Conservation (phyloP, 495 filamentous ascomycete genomes). For the Penicillium cosmopolitanum region DNA sequence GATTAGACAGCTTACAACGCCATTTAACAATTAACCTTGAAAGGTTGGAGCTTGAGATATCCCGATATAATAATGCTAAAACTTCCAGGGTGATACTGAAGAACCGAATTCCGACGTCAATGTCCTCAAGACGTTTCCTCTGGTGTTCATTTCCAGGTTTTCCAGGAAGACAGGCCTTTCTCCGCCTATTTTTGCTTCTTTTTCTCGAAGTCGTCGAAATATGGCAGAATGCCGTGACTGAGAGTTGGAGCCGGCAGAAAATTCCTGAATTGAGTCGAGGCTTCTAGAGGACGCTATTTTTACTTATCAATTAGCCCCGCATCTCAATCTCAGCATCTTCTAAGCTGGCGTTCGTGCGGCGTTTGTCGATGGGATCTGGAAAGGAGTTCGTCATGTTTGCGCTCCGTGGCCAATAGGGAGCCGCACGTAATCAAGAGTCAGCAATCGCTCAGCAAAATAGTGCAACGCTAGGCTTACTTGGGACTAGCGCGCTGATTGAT, state of each 20-base stretch:
- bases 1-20: too few species aligned
- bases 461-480: neutral
- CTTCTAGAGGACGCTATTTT: neutral
- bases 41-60: too few species aligned
- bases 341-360: neutral
- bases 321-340: conserved; percentile 4
- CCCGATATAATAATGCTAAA: too few species aligned
- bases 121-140: too few species aligned
- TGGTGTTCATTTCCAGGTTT: too few species aligned
- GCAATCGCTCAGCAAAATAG: conserved; percentile 14
- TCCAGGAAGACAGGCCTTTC: too few species aligned
- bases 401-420: neutral
- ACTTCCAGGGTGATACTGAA: too few species aligned
- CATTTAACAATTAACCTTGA: too few species aligned
- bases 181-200: too few species aligned
- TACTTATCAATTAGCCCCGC: neutral
- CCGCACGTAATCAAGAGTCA: conserved; percentile 8
- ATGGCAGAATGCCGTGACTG: too few species aligned
- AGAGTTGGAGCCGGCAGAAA: neutral
- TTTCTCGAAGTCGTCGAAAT: too few species aligned
- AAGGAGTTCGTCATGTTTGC: neutral
- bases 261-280: neutral
- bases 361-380: neutral
- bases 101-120: too few species aligned
- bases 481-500: conserved; percentile 6